Conservation (phyloP, 1,284 basidiomycete species). For the Ceratobasidium sp. region DNA sequence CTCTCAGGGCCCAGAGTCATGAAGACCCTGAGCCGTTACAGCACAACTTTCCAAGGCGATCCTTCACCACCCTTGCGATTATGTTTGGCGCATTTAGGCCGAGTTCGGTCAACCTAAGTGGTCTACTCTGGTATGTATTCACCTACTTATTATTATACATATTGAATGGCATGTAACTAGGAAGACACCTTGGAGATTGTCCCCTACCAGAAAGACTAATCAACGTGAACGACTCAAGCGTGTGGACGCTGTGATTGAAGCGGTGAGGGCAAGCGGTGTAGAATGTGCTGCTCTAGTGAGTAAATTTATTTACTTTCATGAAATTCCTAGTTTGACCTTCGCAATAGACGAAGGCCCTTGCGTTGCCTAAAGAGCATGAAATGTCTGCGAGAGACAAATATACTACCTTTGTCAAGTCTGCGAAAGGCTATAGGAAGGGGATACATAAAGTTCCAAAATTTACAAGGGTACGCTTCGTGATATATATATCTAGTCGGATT, state of each 20-base stretch:
- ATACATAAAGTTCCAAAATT: constrained; percentile 97
- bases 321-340: constrained; percentile 4
- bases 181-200: constrained; percentile 95
- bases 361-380: constrained; percentile 84
- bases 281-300: constrained; percentile 74
- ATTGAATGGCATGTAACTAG: constrained; percentile 54
- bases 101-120: constrained; percentile 66
- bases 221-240: constrained; percentile 85
- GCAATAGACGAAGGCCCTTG: constrained; percentile 65
- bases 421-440: constrained; percentile 83
- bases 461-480: constrained; percentile 74
- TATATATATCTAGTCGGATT: not conserved
- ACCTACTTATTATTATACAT: constrained; percentile 3
- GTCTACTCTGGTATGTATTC: constrained; percentile 75
- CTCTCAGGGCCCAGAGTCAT: constrained; percentile 29
- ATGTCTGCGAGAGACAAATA: constrained; percentile 94
- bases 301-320: constrained; percentile 41
- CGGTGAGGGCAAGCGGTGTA: constrained; percentile 80
- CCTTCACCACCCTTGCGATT: constrained; percentile 40
- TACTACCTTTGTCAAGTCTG: constrained; percentile 80
- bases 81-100: constrained; percentile 82
- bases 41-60: constrained; percentile 11
- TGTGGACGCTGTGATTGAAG: constrained; percentile 91
- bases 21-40: constrained; percentile 24
- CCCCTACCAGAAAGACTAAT: constrained; percentile 87